Evolutionary conservation across 345 rosid genomes (phyloP).

Genomic region (Euphorbia lathyris): DNA sequence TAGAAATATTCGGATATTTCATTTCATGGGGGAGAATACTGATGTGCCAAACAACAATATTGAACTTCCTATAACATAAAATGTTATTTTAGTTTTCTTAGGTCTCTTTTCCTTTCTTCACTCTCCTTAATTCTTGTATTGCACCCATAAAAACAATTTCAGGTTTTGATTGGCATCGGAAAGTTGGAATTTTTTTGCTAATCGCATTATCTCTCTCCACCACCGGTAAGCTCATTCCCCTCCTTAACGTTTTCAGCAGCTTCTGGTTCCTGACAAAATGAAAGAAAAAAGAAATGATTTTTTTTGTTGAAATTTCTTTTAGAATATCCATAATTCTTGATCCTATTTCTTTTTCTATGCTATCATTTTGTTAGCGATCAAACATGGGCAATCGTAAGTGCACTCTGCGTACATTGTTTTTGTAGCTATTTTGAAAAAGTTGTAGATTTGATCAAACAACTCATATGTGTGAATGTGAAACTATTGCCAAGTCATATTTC

Average conservation of each 20-base stretch:
- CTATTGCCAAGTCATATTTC: neutral
- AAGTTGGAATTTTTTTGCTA: neutral
- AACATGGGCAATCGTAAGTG: neutral
- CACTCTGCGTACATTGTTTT: neutral
- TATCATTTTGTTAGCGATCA: neutral
- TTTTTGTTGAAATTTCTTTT: too few species aligned
- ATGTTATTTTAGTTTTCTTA: neutral
- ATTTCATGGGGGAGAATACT: neutral
- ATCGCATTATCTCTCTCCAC: neutral
- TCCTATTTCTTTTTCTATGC: neutral
- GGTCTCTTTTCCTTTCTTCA: neutral
- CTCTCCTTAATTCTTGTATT: neutral
- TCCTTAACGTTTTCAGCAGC: neutral
- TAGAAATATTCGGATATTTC: too few species aligned
- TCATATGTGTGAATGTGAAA: neutral
- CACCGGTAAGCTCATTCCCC: neutral
- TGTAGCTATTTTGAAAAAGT: neutral
- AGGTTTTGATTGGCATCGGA: neutral
- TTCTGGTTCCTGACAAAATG: neutral
- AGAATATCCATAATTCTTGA: neutral
- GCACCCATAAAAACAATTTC: neutral
- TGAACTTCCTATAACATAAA: neutral
- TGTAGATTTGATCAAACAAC: neutral
- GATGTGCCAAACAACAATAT: constrained; percentile 4
- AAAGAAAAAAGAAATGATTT: too few species aligned